Conservation (phyloP, 164 flowering plant species). For the Stephania yunnanensis region DNA sequence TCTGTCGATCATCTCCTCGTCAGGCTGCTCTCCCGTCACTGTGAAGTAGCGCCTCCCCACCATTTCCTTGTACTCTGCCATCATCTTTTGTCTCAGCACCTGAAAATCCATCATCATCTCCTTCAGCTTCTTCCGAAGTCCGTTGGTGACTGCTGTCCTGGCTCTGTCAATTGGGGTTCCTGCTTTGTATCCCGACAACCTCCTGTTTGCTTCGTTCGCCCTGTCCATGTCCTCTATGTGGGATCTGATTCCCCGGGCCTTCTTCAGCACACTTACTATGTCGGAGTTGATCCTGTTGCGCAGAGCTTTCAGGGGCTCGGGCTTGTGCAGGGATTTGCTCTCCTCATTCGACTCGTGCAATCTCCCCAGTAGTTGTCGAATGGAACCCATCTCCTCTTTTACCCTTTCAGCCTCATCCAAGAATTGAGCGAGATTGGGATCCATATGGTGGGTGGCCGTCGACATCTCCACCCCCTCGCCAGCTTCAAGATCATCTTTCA, state of each 20-base stretch:
- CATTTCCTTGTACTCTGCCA: constrained; percentile 74
- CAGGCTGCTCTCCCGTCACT: constrained; percentile 70
- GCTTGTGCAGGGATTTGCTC: constrained; percentile 63
- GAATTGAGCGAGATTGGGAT: constrained; percentile 43
- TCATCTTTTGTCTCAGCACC: constrained; percentile 59
- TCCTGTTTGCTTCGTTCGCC: constrained; percentile 40
- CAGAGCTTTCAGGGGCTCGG: constrained; percentile 51
- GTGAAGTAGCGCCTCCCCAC: constrained; percentile 70
- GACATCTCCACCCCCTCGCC: constrained; percentile 34
- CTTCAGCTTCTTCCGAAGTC: constrained; percentile 70
- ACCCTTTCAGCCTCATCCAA: constrained; percentile 66
- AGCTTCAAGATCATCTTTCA: constrained; percentile 61
- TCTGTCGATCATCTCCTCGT: constrained; percentile 71
- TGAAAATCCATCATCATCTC: constrained; percentile 84
- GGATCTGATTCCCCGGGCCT: constrained; percentile 42
- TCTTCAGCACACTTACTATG: constrained; percentile 47
- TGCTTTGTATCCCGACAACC: constrained; percentile 53
- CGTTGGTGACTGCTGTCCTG: constrained; percentile 61
- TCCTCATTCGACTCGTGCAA: constrained; percentile 56
- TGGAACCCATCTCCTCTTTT: constrained; percentile 52
- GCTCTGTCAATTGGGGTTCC: constrained; percentile 71
- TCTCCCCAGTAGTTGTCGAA: constrained; percentile 34
- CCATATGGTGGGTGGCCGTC: constrained; percentile 21
- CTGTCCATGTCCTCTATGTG: constrained; percentile 68
- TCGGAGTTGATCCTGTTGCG: constrained; percentile 50